Evolutionary conservation across 2,329 filamentous ascomycete genomes (phyloP), one percentile per base, ranked within the genome.

Genomic region (Trichophyton schoenleinii): DNA sequence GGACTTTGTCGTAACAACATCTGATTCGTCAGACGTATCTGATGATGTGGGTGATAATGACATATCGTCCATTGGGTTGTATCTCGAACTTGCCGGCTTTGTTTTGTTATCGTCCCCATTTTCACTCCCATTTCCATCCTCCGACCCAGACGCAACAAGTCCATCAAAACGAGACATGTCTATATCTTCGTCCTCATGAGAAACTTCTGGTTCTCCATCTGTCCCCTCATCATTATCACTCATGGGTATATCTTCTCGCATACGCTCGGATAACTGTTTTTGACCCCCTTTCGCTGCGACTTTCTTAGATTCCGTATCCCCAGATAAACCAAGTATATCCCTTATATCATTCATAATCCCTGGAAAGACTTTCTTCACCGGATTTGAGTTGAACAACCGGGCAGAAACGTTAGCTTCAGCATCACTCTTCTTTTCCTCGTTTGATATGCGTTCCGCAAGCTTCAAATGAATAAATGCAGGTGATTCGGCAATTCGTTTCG

Each of bases 351-450:
- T 68, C 68, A 79, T 70, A 28, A 80, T 73, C 41, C 74, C 74
- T 22, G 78, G 76, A 49, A 85, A 70, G 1, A 77, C 80, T 64
- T 80, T 78, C 69, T 80, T 81, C 11, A 84, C 81, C 0, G 81
- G 81, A 60, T 77, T 80, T 13, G 82, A 82, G 63, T 83, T 85
- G 68, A 81, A 85, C 59, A 86, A 65, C 59, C 83, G 72, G 13
- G 81, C 83, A 55, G 78, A 73, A 13, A 86, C 82, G 71, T 86
- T 86, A 18, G 81, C 74, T 59, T 78, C 74, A 1, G 80, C 78
- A 0, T 73, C 64, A 62, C 79, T 78, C 57, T 72, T 63, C 38
- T 59, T 61, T 70, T 18, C 75, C 70, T 5, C 75, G 64, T 70
- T 71, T 5, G 58, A 46, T 2, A 61, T 46, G 13, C 58, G 58